Evolutionary conservation across 2,329 filamentous ascomycete genomes (phyloP).

Genomic region (Kalaharituber pfeilii): DNA sequence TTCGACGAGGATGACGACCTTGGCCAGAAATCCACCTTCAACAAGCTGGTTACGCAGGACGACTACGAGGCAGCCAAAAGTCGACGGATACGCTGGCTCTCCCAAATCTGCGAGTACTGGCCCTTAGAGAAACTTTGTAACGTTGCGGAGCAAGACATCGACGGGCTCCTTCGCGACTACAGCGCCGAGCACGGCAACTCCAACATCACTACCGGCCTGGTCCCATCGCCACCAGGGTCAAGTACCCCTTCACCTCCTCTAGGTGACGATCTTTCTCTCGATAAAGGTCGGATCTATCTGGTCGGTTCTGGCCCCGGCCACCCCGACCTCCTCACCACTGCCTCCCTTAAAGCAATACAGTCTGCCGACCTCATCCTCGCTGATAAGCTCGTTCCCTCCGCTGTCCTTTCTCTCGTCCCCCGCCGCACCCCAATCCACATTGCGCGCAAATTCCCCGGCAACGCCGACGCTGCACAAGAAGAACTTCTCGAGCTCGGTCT

Average conservation of each 20-base stretch:
- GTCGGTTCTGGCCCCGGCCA: slow-evolving; percentile 87
- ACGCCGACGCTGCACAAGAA: slow-evolving; percentile 81
- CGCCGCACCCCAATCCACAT: slow-evolving; percentile 79
- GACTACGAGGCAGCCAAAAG: slow-evolving; percentile 56
- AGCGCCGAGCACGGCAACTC: background rate
- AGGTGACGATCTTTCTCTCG: slow-evolving; percentile 22
- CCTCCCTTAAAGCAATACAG: slow-evolving; percentile 59
- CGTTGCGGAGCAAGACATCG: slow-evolving; percentile 64
- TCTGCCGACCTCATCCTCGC: slow-evolving; percentile 63
- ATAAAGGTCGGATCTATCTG: slow-evolving; percentile 59
- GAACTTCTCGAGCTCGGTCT: slow-evolving; percentile 70
- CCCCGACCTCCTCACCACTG: slow-evolving; percentile 73
- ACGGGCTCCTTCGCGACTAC: slow-evolving; percentile 44
- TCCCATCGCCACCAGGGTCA: slow-evolving; percentile 21
- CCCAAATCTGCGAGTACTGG: slow-evolving; percentile 98
- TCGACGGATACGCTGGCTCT: slow-evolving; percentile 76
- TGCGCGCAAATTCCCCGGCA: slow-evolving; percentile 91
- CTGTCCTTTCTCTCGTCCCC: slow-evolving; percentile 76
- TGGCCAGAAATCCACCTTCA: slow-evolving; percentile 69
- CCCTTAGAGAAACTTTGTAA: slow-evolving; percentile 64
- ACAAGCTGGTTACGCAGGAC: slow-evolving; percentile 57
- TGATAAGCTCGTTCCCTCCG: slow-evolving; percentile 69
- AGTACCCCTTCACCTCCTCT: slow-evolving; percentile 21
- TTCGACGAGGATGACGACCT: slow-evolving; percentile 30
- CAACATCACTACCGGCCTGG: slow-evolving; percentile 19